Base-by-base conservation (phyloP, 1,284 basidiomycete genomes). In the Farysia itapuensis region DNA sequence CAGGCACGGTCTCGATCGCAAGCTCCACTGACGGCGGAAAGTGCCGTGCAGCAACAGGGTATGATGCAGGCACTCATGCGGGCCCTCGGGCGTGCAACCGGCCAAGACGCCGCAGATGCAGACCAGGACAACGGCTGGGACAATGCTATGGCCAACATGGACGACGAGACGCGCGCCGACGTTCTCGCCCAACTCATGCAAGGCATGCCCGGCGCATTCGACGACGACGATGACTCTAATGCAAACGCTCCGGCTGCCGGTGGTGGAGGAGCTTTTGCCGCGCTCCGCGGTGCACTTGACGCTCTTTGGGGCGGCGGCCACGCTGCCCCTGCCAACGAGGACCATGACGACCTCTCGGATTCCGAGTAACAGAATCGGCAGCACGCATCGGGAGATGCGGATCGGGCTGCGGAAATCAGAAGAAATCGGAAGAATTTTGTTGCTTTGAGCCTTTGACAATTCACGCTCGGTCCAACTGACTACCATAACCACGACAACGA, bases 111-210 rank as follows among this genome's bases (percentile, higher is more conserved):
- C n/a, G n/a, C n/a, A n/a, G n/a, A n/a, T n/a, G n/a, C n/a, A n/a
- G n/a, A n/a, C n/a, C n/a, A n/a, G n/a, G n/a, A n/a, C n/a, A n/a
- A 53, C 24, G 63, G 57, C 1, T 66, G 66, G 63, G 51, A 50
- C n/a, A 50, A 34, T 6, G 63, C 58, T 2, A 53, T 71, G 50
- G 64, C 64, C 28, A 31, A 51, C 8, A 60, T 69, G 57, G 72
- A 70, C 45, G 66, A 69, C 34, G 67, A 68, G 35, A 66, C 65
- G 12, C 36, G 68, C 20, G 48, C 63, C 18, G 67, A 67, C 22
- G 42, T 69, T 7, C 36, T 69, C 39, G 60, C 67, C 4, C 59
- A 64, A 43, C 40, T 71, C n/a, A 42, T 67, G 46, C 34, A 51
- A 13, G 51, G 32, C 5, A 56, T 57, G 42, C 61, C 61, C 0